Evolutionary conservation across 1,139 yeast species (phyloP).

Genomic region (Magnusiomyces fungicola): DNA sequence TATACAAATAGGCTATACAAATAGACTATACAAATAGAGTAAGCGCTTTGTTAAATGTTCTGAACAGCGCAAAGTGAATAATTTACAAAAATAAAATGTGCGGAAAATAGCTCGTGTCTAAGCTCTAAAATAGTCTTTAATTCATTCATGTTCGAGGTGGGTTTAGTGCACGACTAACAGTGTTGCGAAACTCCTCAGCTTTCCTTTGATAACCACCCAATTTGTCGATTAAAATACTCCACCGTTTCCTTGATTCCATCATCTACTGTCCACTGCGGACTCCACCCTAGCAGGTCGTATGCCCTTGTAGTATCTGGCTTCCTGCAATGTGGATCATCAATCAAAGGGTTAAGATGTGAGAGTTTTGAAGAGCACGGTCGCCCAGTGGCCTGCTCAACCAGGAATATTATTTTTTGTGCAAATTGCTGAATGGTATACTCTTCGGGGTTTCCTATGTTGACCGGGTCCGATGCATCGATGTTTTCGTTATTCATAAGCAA

Average conservation of each 20-base stretch:
- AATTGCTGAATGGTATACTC: slow-evolving; percentile 23
- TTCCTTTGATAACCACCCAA: slow-evolving; percentile 6
- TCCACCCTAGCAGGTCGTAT: slow-evolving; percentile 20
- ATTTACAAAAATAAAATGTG: no score
- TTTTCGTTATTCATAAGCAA: slow-evolving; percentile 22
- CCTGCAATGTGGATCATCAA: slow-evolving; percentile 24
- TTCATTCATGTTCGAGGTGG: no score
- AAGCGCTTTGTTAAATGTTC: no score
- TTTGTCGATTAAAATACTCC: slow-evolving; percentile 19
- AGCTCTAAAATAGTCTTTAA: no score
- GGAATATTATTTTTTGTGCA: slow-evolving; percentile 21
- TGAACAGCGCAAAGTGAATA: no score
- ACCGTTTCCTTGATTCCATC: slow-evolving; percentile 24
- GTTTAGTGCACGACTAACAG: no score
- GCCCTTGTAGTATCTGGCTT: slow-evolving; percentile 24
- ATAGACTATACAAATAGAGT: not conserved
- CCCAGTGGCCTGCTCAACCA: slow-evolving; percentile 19
- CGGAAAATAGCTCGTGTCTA: no score
- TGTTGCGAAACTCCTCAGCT: no score
- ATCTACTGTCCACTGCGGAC: slow-evolving; percentile 22
- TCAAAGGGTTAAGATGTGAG: slow-evolving; percentile 18
- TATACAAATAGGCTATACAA: no score
- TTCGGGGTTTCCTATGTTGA: slow-evolving; percentile 25
- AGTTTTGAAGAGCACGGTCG: slow-evolving; percentile 18
- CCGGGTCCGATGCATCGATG: slow-evolving; percentile 18